Conservation (phyloP, 2,329 filamentous ascomycete species). For the Pseudomassariella vexata region DNA sequence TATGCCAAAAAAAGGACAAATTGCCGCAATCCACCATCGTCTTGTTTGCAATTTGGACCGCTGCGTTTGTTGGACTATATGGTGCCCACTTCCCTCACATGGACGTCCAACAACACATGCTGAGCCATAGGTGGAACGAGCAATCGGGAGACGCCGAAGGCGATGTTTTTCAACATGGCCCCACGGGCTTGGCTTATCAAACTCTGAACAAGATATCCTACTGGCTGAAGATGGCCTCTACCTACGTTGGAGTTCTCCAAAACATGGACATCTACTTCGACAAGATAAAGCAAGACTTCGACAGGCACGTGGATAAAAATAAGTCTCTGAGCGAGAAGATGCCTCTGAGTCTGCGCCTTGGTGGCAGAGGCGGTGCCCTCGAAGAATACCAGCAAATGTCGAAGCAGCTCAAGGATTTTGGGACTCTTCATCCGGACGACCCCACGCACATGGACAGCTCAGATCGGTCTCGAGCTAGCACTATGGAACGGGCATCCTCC, state of each 20-base stretch:
- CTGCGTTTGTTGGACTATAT: constrained; percentile 61
- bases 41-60: constrained; percentile 62
- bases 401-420: constrained; percentile 38
- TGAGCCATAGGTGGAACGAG: constrained; percentile 28
- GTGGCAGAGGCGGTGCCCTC: constrained; percentile 42
- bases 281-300: constrained; percentile 43
- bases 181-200: constrained; percentile 41
- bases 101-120: constrained; percentile 53
- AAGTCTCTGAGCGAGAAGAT: constrained; percentile 18
- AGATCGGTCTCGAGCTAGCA: constrained; percentile 22
- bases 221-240: constrained; percentile 50
- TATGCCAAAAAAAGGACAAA: constrained; percentile 53
- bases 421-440: constrained; percentile 29
- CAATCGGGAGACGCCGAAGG: constrained; percentile 11
- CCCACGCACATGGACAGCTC: constrained; percentile 20
- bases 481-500: constrained; percentile 23
- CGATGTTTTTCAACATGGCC: constrained; percentile 29
- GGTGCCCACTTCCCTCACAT: constrained; percentile 63
- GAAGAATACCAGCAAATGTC: constrained; percentile 44
- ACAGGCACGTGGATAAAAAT: constrained; percentile 21
- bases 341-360: constrained; percentile 33
- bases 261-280: constrained; percentile 49
- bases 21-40: constrained; percentile 64
- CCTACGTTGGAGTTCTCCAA: constrained; percentile 47
- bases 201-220: constrained; percentile 45